Percentiles rank a stretch among this genome's conserved stretches.
Evolutionary conservation across 1,139 yeast species (phyloP).

Genomic region (Taphrina confusa): DNA sequence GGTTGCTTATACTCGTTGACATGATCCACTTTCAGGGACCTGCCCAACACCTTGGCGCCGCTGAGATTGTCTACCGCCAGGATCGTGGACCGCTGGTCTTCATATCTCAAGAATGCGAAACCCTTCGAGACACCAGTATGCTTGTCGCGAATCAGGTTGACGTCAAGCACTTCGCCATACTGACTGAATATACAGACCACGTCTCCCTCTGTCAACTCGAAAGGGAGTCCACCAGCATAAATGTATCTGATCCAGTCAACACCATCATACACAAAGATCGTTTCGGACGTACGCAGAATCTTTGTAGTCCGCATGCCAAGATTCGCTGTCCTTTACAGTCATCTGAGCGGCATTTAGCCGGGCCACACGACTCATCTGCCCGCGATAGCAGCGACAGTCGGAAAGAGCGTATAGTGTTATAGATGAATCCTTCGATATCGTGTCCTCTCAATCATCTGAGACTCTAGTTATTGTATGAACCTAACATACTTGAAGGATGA

Average conservation of each 20-base stretch:
- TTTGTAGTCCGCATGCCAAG: slow-evolving; percentile 55
- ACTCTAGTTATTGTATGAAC: too few species aligned
- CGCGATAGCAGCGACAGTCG: too few species aligned
- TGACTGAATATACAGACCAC: slow-evolving; percentile 79
- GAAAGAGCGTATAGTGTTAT: too few species aligned
- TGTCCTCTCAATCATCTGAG: too few species aligned
- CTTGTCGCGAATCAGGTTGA: slow-evolving; percentile 69
- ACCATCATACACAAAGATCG: too few species aligned
- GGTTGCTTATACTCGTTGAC: slow-evolving; percentile 58
- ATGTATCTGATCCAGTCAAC: slow-evolving; percentile 22
- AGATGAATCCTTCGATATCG: too few species aligned
- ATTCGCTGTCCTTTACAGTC: slow-evolving; percentile 33
- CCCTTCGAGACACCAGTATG: slow-evolving; percentile 72
- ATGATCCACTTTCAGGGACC: slow-evolving; percentile 70
- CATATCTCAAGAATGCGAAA: slow-evolving; percentile 80
- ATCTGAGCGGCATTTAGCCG: slow-evolving; percentile 35
- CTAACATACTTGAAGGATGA: too few species aligned
- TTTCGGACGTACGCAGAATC: slow-evolving; percentile 59
- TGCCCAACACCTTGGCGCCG: slow-evolving; percentile 64
- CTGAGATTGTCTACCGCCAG: slow-evolving; percentile 76
- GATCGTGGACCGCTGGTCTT: slow-evolving; percentile 75
- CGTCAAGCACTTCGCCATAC: slow-evolving; percentile 81
- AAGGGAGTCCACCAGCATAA: slow-evolving; percentile 70
- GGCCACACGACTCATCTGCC: slow-evolving; percentile 20
- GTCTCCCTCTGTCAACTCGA: slow-evolving; percentile 69